phyloP scores from a whole-genome alignment of 495 filamentous ascomycete genomes.

The Penicillium cataractarum region DNA sequence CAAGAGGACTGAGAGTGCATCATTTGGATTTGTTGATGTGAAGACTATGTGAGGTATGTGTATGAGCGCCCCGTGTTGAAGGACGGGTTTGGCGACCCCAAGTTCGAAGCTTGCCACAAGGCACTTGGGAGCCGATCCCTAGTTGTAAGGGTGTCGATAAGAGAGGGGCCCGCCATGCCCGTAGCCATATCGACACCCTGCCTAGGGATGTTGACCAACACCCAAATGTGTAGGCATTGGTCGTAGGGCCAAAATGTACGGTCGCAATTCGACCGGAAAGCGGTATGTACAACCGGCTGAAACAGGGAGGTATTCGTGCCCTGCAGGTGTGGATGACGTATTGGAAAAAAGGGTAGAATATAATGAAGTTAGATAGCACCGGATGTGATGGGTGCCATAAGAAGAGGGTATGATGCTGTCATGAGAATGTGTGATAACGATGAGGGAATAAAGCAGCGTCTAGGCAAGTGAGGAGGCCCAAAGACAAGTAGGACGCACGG shows the following conservation, averaged over 20 bases:
- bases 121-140: not conserved
- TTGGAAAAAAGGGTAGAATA: constrained; percentile 15
- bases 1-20: not conserved
- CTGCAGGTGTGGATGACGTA: constrained; percentile 1
- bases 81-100: not conserved
- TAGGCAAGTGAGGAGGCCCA: not conserved
- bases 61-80: not conserved
- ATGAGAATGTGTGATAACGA: constrained; percentile 12
- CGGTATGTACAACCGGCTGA: constrained; percentile 28
- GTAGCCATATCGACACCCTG: not conserved
- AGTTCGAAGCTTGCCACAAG: not conserved
- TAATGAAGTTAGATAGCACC: constrained; percentile 6
- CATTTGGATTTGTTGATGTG: not conserved
- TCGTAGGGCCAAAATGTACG: constrained; percentile 4
- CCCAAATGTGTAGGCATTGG: constrained; percentile 9
- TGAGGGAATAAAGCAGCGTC: constrained; percentile 4
- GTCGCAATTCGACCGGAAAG: constrained; percentile 4
- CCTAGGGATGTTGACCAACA: not conserved
- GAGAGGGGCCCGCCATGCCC: constrained; percentile 15
- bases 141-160: not conserved
- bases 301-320: constrained; percentile 9
- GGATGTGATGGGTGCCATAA: constrained; percentile 7
- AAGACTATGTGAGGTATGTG: not conserved
- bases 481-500: not conserved
- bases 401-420: constrained; percentile 21